Base-by-base conservation (phyloP, 768 basidiomycete genomes). In the Leucocoprinus sp. region DNA sequence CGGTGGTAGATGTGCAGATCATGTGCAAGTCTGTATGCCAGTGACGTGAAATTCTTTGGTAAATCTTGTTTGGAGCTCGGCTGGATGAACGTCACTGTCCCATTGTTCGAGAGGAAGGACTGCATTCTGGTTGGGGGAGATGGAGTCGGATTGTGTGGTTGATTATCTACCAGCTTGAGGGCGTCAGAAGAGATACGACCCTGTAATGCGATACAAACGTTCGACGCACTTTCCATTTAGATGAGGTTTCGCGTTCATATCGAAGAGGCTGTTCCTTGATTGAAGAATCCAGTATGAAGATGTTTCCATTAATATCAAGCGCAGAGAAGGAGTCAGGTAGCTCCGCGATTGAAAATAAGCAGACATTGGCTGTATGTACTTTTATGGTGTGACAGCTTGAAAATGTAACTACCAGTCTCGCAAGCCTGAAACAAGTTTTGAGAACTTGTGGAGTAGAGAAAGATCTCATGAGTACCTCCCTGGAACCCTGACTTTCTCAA, bases 21-120 rank as follows among this genome's bases (percentile, higher is more conserved):
- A 56, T 89, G 78, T 2, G 82, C 78, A 18, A 93, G 63, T 9
- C 90, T 71, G 8, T 72, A 57, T 2, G 85, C 89, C 2, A 79
- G 60, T 0, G 75, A 76, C 7, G 23, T 72, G 69, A n/a, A 57
- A 55, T 1, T 37, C 23, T 8, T 49, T 28, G 57, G 55, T 4
- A 49, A 18, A 12, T 50, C 27, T n/a, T 18, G 27, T 2, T 12
- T 15, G 54, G 50, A 8, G 70, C 59, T 22, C 7, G 75, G 70
- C 17, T 82, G 61, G 40, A 92, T 68, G 27, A 93, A 62, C 2
- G 64, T 64, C 36, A 92, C 56, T 0, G 80, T 72, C 0, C 65
- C 74, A 1, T 54, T 37, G 0, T 78, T 74, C 5, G 69, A 67
- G 11, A 93, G 68, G 37, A 92, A 74, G 3, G 69, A 68, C 51